A percentile compares a stretch with the other conserved stretches of the same genome.
phyloP scores from a whole-genome alignment of 2,329 filamentous ascomycete species.

The Corniculantispora saksenae region DNA sequence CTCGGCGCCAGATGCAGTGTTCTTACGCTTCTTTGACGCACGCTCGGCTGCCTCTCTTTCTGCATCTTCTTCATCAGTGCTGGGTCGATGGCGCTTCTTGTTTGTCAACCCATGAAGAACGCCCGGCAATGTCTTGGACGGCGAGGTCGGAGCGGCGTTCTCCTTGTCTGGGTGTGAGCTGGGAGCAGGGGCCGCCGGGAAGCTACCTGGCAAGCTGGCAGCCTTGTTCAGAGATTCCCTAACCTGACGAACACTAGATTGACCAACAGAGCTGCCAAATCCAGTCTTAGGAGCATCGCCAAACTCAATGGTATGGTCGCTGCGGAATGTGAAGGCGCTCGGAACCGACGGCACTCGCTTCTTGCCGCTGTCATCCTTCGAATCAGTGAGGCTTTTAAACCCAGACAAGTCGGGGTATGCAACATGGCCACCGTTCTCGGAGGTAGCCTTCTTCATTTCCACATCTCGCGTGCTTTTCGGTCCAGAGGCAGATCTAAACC shows the following conservation, averaged over 20 bases:
- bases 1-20: slow-evolving; percentile 46
- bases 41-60: slow-evolving; percentile 50
- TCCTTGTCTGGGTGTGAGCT: slow-evolving; percentile 53
- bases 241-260: slow-evolving; percentile 62
- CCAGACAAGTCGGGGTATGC: slow-evolving; percentile 56
- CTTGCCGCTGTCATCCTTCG: slow-evolving; percentile 28
- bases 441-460: slow-evolving; percentile 28
- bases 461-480: slow-evolving; percentile 30
- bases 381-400: slow-evolving; percentile 35
- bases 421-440: slow-evolving; percentile 35
- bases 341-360: slow-evolving; percentile 44
- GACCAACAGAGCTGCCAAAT: slow-evolving; percentile 60
- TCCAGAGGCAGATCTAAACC: slow-evolving; percentile 33
- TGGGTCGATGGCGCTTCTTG: slow-evolving; percentile 65
- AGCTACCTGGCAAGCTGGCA: slow-evolving; percentile 56
- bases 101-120: slow-evolving; percentile 64
- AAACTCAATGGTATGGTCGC: slow-evolving; percentile 65
- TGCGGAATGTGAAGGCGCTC: slow-evolving; percentile 65
- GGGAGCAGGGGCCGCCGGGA: slow-evolving; percentile 41
- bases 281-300: slow-evolving; percentile 47
- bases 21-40: slow-evolving; percentile 61
- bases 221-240: slow-evolving; percentile 50
- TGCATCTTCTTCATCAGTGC: slow-evolving; percentile 57
- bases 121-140: slow-evolving; percentile 40
- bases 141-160: slow-evolving; percentile 46